Conservation (phyloP, 2,329 filamentous ascomycete species). For the Fusarium euwallaceae region DNA sequence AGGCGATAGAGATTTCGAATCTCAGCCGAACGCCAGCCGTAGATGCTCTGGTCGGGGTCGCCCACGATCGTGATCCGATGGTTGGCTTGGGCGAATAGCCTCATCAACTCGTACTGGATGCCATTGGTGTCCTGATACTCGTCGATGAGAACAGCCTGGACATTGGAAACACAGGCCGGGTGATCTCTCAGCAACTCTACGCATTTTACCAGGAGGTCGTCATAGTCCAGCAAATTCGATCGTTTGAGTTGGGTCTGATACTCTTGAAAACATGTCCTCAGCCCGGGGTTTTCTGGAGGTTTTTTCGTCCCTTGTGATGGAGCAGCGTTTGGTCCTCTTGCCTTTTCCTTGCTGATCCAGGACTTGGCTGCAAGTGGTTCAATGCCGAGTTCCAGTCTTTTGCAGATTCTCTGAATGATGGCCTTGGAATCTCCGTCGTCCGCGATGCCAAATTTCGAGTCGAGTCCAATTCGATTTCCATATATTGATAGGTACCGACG, state of each 20-base stretch:
- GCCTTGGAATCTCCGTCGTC: constrained; percentile 84
- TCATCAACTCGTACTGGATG: constrained; percentile 95
- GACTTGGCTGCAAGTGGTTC: constrained; percentile 79
- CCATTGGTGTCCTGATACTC: constrained; percentile 98
- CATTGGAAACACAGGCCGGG: constrained; percentile 87
- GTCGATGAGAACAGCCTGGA: constrained; percentile 92
- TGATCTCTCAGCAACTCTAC: constrained; percentile 80
- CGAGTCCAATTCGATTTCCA: constrained; percentile 84
- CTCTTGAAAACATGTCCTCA: constrained; percentile 76
- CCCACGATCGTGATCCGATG: constrained; percentile 93
- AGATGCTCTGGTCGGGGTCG: constrained; percentile 98
- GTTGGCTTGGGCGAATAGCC: constrained; percentile 79
- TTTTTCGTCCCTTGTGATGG: constrained; percentile 54
- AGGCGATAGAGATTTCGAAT: constrained; percentile 88
- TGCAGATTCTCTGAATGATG: constrained; percentile 86
- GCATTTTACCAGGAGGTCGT: constrained; percentile 89
- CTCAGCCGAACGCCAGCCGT: constrained; percentile 94
- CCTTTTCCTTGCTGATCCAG: constrained; percentile 80
- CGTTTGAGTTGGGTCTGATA: constrained; percentile 82
- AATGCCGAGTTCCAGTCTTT: constrained; percentile 75
- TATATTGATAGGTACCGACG: constrained; percentile 87
- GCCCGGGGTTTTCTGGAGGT: constrained; percentile 65
- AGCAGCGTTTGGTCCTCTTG: constrained; percentile 64
- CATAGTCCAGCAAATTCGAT: constrained; percentile 92
- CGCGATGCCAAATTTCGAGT: constrained; percentile 89